Percentiles rank a stretch among this genome's conserved stretches.
Evolutionary conservation across 2,329 filamentous ascomycete species (phyloP).

Genomic region (Apiospora phragmitis): DNA sequence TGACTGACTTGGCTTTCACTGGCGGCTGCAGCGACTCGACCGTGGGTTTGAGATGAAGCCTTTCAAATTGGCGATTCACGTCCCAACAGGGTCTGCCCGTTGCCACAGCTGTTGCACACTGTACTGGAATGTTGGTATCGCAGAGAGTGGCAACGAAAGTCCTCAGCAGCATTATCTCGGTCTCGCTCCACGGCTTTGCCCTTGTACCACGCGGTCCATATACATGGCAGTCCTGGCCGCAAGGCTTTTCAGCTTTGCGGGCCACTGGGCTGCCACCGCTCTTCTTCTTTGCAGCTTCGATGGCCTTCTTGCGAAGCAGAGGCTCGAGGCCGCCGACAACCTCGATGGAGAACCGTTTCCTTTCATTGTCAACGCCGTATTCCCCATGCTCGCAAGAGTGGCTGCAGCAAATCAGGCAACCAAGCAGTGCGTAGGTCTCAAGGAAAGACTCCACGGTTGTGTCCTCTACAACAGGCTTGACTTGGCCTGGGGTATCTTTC

Average conservation of each 20-base stretch:
- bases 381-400: constrained; percentile 64
- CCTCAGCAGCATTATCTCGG: constrained; percentile 49
- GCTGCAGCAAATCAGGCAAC: constrained; percentile 60
- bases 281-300: constrained; percentile 20
- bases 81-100: constrained; percentile 55
- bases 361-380: constrained; percentile 54
- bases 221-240: constrained; percentile 43
- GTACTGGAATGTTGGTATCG: constrained; percentile 42
- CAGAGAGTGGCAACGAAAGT: constrained; percentile 46
- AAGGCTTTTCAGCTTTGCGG: constrained; percentile 36
- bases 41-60: constrained; percentile 37
- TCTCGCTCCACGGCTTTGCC: constrained; percentile 46
- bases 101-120: constrained; percentile 52
- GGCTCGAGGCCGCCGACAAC: constrained; percentile 36
- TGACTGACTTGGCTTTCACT: constrained; percentile 43
- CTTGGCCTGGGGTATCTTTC: constrained; percentile 42
- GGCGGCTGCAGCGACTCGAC: constrained; percentile 26
- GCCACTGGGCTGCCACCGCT: constrained; percentile 22
- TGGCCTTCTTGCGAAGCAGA: constrained; percentile 32
- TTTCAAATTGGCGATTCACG: constrained; percentile 45
- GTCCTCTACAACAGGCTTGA: constrained; percentile 35
- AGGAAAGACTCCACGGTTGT: constrained; percentile 47
- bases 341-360: constrained; percentile 54
- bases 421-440: constrained; percentile 55
- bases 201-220: constrained; percentile 33